These are phyloP conservation scores for Malus hybrid DNA, from an alignment of 331 rosid species.

Conservation along the genomic window DNA sequence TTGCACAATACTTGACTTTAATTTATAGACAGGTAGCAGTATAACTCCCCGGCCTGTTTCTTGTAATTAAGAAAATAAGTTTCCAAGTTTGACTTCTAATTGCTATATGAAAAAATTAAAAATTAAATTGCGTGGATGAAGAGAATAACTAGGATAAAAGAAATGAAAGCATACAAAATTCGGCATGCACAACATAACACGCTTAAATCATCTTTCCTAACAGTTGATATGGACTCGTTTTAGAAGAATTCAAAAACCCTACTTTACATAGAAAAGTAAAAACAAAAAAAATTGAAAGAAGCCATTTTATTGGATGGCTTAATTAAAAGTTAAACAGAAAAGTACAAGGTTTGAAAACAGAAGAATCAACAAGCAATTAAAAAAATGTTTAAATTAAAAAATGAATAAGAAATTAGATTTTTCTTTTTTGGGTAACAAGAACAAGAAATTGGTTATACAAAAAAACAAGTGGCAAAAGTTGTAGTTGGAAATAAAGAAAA, in stretches of 20 bases:
- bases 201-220: not conserved
- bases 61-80: not conserved
- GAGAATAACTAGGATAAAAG: not conserved
- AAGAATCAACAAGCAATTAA: not conserved
- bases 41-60: not conserved
- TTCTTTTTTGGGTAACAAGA: not conserved
- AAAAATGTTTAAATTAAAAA: not conserved
- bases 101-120: not conserved
- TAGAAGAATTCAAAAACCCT: not conserved
- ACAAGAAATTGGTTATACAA: not conserved
- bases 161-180: too few species aligned
- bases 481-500: slow-evolving; percentile 32
- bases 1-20: not conserved
- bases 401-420: not conserved
- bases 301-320: not conserved
- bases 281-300: not conserved
- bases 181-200: not conserved
- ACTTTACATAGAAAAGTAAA: not conserved
- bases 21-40: not conserved
- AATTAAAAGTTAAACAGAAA: not conserved
- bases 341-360: too few species aligned
- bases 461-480: slow-evolving; percentile 26
- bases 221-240: not conserved
- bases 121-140: not conserved
- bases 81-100: not conserved